These are phyloP conservation scores for Neurospora sp. DNA, from an alignment of 2,329 filamentous ascomycete genomes.

Conservation along the genomic window DNA sequence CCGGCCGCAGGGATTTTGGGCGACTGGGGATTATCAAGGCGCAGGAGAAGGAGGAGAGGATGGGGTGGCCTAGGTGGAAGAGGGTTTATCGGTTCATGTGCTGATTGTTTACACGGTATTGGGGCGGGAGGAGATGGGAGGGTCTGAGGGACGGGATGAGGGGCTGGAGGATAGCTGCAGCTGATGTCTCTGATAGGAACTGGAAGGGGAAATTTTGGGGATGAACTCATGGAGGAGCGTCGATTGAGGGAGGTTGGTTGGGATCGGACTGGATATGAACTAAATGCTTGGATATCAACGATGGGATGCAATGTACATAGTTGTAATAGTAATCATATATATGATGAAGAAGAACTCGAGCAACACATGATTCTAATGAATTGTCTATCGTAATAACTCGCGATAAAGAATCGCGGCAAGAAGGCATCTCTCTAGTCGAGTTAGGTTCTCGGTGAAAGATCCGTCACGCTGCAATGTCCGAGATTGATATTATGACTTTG, in stretches of 20 bases:
- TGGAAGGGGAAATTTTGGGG: too few relatives aligned
- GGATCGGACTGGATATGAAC: neutral
- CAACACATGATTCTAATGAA: too few relatives aligned
- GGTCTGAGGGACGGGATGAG: neutral
- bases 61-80: constrained; percentile 20
- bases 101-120: constrained; percentile 1
- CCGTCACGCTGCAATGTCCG: too few relatives aligned
- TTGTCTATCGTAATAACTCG: neutral
- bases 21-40: constrained; percentile 16
- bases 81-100: constrained; percentile 19
- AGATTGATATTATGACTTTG: too few relatives aligned
- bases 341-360: neutral
- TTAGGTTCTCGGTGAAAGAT: too few relatives aligned
- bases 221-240: neutral
- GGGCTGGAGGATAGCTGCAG: neutral
- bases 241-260: neutral
- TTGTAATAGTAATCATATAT: neutral
- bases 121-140: too few relatives aligned
- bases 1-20: constrained; percentile 18
- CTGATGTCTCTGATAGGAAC: too few relatives aligned
- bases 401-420: neutral
- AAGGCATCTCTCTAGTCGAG: too few relatives aligned
- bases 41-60: constrained; percentile 18
- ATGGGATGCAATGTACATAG: neutral
- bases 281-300: neutral